Evolutionary conservation across 495 filamentous ascomycete genomes (phyloP).

Genomic region (Pyronema omphalodes): DNA sequence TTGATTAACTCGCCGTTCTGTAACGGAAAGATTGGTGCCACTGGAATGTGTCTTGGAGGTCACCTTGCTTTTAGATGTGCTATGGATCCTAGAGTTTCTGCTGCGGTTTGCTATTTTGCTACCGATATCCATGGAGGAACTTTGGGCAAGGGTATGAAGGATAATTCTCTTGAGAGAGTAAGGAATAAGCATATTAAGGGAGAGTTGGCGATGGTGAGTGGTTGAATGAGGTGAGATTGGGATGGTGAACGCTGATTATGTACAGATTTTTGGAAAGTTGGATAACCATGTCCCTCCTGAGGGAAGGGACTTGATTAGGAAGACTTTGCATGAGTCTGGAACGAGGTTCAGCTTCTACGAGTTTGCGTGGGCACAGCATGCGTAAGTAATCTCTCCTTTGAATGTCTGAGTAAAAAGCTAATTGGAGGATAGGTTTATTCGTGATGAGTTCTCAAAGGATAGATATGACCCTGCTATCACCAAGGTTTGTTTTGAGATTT

Average conservation of each 20-base stretch:
- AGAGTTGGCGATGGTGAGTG: conserved; percentile 48
- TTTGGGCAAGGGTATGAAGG: conserved; percentile 48
- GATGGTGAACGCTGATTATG: conserved; percentile 1
- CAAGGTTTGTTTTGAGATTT: conserved; percentile 80
- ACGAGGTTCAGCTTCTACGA: conserved; percentile 72
- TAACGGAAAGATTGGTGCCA: conserved; percentile 62
- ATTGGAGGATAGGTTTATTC: conserved; percentile 46
- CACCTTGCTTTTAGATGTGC: conserved; percentile 75
- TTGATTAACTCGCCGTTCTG: conserved; percentile 62
- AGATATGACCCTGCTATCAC: conserved; percentile 76
- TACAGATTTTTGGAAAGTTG: conserved; percentile 59
- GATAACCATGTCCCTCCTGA: conserved; percentile 80
- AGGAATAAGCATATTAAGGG: conserved; percentile 47
- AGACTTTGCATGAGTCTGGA: conserved; percentile 59
- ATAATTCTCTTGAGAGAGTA: conserved; percentile 43
- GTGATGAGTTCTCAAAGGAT: conserved; percentile 87
- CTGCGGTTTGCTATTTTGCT: conserved; percentile 75
- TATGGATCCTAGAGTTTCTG: conserved; percentile 55
- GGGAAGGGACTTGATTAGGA: conserved; percentile 71
- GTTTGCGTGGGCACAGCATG: conserved; percentile 73
- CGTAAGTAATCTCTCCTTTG: conserved; percentile 24
- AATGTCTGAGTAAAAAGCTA: conserved; percentile 32
- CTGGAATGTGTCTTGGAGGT: conserved; percentile 91
- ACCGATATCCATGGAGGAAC: conserved; percentile 73
- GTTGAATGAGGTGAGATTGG: background rate